Evolutionary conservation across 208 protist species (phyloP).

Genomic region (Eutreptiella sp.): DNA sequence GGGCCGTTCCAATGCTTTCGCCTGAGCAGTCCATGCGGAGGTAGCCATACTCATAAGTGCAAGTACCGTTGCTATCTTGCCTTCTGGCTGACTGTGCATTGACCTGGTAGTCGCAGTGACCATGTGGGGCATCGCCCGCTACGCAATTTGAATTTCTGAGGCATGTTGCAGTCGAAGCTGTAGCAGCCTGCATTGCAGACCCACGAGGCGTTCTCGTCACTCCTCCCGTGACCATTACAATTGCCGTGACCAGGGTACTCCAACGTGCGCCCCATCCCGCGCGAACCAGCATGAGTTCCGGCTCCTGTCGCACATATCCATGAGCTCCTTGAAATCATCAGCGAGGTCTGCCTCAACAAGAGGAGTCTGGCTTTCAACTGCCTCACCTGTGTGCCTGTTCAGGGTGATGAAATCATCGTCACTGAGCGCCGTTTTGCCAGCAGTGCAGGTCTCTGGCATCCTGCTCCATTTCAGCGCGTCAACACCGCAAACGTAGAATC

Average conservation of each 20-base stretch:
- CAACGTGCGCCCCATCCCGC: constrained; percentile 78
- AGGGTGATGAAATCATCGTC: constrained; percentile 80
- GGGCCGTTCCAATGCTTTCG: too few species aligned
- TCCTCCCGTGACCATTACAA: too few species aligned
- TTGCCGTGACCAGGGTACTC: constrained; percentile 57
- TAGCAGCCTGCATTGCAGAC: too few species aligned
- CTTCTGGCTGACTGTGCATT: too few species aligned
- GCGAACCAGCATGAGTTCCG: constrained; percentile 67
- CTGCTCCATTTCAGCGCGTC: constrained; percentile 59
- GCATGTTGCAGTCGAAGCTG: too few species aligned
- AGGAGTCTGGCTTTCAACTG: constrained; percentile 64
- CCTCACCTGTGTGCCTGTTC: constrained; percentile 73
- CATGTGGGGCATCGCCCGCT: too few species aligned
- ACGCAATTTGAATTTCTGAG: too few species aligned
- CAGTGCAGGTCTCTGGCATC: constrained; percentile 49
- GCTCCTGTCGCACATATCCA: constrained; percentile 64
- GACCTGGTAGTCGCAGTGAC: too few species aligned
- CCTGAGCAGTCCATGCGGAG: too few species aligned
- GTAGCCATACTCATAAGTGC: too few species aligned
- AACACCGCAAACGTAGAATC: constrained; percentile 80
- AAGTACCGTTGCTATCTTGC: too few species aligned
- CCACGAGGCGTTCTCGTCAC: too few species aligned
- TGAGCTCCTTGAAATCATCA: constrained; percentile 66
- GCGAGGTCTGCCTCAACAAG: constrained; percentile 53
- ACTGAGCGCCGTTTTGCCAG: constrained; percentile 50